phyloP scores from a whole-genome alignment of 805 yeast species.

The Cyberlindnera mississippiensis region DNA sequence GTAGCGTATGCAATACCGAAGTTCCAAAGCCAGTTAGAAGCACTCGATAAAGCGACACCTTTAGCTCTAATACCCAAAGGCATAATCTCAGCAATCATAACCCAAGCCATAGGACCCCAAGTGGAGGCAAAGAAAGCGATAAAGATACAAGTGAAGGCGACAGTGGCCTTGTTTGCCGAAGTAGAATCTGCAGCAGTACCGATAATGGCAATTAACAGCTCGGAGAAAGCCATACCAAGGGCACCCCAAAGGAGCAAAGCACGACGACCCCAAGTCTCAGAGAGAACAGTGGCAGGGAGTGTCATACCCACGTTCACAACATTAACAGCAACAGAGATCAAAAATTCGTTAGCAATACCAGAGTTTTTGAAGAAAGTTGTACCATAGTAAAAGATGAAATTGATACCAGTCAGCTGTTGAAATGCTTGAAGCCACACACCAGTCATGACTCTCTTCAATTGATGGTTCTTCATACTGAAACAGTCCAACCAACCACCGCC shows the following conservation, averaged over 20 bases:
- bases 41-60: conserved; percentile 65
- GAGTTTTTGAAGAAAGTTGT: conserved; percentile 53
- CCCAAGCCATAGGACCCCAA: conserved; percentile 85
- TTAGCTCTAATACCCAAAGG: conserved; percentile 72
- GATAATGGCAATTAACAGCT: conserved; percentile 54
- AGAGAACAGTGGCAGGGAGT: conserved; percentile 47
- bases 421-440: conserved; percentile 42
- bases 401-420: conserved; percentile 70
- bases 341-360: conserved; percentile 46
- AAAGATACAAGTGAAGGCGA: conserved; percentile 53
- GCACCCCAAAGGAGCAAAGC: conserved; percentile 57
- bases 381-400: conserved; percentile 67
- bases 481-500: conserved; percentile 31
- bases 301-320: conserved; percentile 47
- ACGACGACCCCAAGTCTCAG: conserved; percentile 66
- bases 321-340: conserved; percentile 38
- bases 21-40: conserved; percentile 78
- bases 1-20: conserved; percentile 71
- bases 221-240: conserved; percentile 54
- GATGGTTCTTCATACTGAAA: conserved; percentile 33
- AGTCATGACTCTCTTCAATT: conserved; percentile 39
- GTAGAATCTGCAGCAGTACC: conserved; percentile 29
- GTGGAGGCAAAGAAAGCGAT: conserved; percentile 74
- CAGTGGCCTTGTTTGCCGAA: conserved; percentile 41
- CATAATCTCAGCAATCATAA: conserved; percentile 53